These are phyloP conservation scores for Aureobasidium sp. DNA, from an alignment of 2,329 filamentous ascomycete species.

Conservation along the genomic window DNA sequence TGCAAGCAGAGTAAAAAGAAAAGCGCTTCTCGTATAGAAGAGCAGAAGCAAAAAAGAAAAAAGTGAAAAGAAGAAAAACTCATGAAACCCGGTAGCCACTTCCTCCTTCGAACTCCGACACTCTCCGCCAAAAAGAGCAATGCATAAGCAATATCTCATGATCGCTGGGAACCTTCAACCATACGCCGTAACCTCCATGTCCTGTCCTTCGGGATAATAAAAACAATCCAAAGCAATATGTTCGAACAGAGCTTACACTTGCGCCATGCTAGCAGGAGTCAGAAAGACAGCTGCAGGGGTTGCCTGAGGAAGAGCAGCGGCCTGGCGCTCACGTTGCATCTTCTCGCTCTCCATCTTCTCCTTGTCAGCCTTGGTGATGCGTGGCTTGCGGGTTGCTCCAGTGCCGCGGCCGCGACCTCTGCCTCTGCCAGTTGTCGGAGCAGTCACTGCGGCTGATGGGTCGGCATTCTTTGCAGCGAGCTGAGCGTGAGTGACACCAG, in stretches of 20 bases:
- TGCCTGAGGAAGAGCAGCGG: conserved; percentile 18
- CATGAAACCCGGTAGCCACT: not conserved
- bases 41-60: not conserved
- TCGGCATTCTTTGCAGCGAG: conserved; percentile 22
- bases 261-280: conserved; percentile 8
- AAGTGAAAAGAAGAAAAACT: not conserved
- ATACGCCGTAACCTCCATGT: not conserved
- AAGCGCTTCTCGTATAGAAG: not conserved
- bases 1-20: not conserved
- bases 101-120: not conserved
- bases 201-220: not conserved
- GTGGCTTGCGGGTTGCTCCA: conserved; percentile 68
- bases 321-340: conserved; percentile 58
- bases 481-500: conserved; percentile 27
- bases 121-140: not conserved
- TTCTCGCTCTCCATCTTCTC: conserved; percentile 77
- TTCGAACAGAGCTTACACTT: not conserved
- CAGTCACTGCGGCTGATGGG: conserved; percentile 17
- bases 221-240: not conserved
- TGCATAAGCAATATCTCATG: not conserved
- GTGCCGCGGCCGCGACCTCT: conserved; percentile 66
- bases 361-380: conserved; percentile 79
- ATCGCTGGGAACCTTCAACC: not conserved
- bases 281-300: conserved; percentile 1
- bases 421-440: conserved; percentile 34